Base-by-base conservation (phyloP, 768 basidiomycete species). In the Phlegmacium glaucopus region DNA sequence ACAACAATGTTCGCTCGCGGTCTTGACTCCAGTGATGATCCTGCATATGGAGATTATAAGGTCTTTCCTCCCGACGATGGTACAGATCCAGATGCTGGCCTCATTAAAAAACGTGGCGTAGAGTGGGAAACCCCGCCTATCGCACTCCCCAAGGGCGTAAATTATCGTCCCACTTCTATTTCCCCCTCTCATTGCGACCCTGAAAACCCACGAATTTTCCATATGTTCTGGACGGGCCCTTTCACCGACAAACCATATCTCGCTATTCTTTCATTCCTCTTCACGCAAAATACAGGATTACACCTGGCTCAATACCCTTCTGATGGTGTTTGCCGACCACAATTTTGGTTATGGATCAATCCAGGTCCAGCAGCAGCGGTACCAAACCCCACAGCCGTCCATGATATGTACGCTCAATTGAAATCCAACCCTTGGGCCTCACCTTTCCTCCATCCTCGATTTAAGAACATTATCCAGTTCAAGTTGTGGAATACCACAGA, bases 171-270 rank as follows among this genome's bases (percentile, higher is more conserved):
- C 0, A 78, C 80, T 54, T 74, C 82, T 16, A 76, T 77, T 45
- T 74, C 81, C 34, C 63, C 77, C 3, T 63, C 70, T 1, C 75
- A 83, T 1, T 99, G 96, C 66, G 91, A 96, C 59, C 77, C 85
- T 0, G 85, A 90, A 54, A 82, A 87, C 57, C 87, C 93, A 6
- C 82, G 89, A 29, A 69, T 97, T 27, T 98, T 95, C 75, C 96
- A 99, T 68, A 96, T 97, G 85, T 99, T 96, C 74, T 98, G 96
- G 95, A 90, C 94, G 1, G 95, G 96, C 0, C 86, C 92, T 1
- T 97, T 99, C 73, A 96, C 94, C 8, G 96, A 99, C 74, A 97
- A 97, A 65, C 96, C 96, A 2, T 98, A 99, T 74, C 81, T 93
- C 49, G 93, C 95, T 1, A 75, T 97, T 38, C 74, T 95, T 17